Base-by-base conservation (phyloP, 73 alveolate species). In the Tetrahymena malaccensis region DNA sequence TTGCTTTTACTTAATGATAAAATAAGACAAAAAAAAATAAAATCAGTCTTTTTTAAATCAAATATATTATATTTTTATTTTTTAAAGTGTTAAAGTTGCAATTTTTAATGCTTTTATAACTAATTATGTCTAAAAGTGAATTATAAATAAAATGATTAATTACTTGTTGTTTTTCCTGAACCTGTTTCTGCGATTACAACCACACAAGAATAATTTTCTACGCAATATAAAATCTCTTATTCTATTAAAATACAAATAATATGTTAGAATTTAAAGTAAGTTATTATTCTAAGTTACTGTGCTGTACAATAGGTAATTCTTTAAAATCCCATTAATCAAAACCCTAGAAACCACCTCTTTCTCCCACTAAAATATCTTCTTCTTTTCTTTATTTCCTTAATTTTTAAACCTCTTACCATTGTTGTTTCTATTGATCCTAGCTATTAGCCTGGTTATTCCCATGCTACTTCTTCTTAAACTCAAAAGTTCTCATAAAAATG, bases 181-280 rank as follows among this genome's bases (percentile, higher is more conserved):
- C 99, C 99, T 35, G 99, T 98, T 96, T 98, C 99, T 16, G 99
- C 99, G 95, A 97, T 97, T 34, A 98, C 97, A 43, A 98, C 89
- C 17, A 70, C 40, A 31, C 89, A 70, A 12, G 89, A 70, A 33
- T 22, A 70, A 40, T 70, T 70, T 70, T 70, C 89, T n/a, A 70
- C 89, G 17, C 89, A 70, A 70, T 70, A 70, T 27, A 70, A 31
- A 27, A 70, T 70, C 31, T 70, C 89, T 33, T 70, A 70, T n/a
- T 70, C 89, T 70, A 25, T 70, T 17, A 70, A 70, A 27, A 70
- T 25, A 27, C 16, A n/a, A 9, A n/a, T 22, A n/a, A 11, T n/a
- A n/a, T 70, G 17, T 27, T 25, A n/a, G 25, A 4, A 10, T 27
- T 4, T n/a, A 19, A 27, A n/a, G 3, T 4, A 2, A 56, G 10